Evolutionary conservation across 2,329 filamentous ascomycete species (phyloP).

Genomic region (Colletotrichum aenigma): DNA sequence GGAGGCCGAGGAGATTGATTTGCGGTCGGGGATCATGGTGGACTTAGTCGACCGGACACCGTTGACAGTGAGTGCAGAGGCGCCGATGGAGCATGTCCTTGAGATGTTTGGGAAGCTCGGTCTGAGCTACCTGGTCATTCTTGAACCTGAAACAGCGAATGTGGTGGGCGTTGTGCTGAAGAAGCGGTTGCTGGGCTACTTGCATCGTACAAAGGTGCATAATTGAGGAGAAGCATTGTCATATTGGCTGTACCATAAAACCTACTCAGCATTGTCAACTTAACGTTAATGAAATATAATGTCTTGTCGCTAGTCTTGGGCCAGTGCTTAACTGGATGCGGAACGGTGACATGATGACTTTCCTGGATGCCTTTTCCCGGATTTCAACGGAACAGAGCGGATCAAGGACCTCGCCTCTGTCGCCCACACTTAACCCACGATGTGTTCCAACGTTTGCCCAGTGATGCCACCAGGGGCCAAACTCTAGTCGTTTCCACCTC

Average conservation of each 20-base stretch:
- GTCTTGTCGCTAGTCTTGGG: background rate
- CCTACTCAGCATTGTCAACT: background rate
- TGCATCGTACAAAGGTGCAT: background rate
- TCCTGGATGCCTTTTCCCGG: background rate
- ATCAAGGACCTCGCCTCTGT: background rate
- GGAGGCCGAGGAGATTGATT: conserved; percentile 30
- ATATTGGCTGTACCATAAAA: background rate
- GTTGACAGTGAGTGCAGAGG: conserved; percentile 50
- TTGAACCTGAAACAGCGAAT: conserved; percentile 53
- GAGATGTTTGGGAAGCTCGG: conserved; percentile 66
- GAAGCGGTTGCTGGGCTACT: conserved; percentile 47
- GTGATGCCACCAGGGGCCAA: background rate
- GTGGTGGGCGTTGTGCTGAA: conserved; percentile 61
- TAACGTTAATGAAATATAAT: background rate
- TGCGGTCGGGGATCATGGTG: conserved; percentile 37
- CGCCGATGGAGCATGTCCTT: conserved; percentile 62
- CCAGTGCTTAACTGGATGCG: background rate
- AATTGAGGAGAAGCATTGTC: background rate
- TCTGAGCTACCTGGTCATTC: conserved; percentile 55
- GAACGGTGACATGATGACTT: background rate
- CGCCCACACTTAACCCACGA: background rate
- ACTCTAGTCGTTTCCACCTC: background rate
- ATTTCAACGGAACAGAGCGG: background rate
- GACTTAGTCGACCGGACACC: conserved; percentile 60
- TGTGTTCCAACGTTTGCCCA: background rate